Evolutionary conservation across 371 early-diverging fungal species (phyloP).

Genomic region (Catenaria anguillulae): DNA sequence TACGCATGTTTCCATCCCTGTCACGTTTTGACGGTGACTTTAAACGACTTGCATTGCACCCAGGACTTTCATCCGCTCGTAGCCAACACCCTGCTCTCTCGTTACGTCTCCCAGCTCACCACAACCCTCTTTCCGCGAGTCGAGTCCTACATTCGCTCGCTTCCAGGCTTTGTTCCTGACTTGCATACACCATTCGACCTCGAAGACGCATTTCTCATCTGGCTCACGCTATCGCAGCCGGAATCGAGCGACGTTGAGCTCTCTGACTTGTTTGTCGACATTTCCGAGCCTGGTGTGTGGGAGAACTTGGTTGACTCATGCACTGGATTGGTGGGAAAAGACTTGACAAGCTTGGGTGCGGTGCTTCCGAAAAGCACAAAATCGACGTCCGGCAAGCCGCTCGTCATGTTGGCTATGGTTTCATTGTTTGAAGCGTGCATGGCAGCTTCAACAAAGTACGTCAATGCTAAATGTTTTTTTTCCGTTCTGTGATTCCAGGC

Average conservation of each 20-base stretch:
- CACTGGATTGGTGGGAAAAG: too few relatives aligned
- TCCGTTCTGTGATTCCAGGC: too few relatives aligned
- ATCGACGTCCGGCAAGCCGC: too few relatives aligned
- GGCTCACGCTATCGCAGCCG: neutral
- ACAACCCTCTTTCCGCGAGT: neutral
- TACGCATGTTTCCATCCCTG: too few relatives aligned
- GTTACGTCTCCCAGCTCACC: neutral
- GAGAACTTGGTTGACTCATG: neutral
- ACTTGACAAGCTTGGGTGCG: too few relatives aligned
- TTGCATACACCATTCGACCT: conserved; percentile 2
- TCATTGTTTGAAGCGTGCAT: too few relatives aligned
- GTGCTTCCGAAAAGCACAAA: too few relatives aligned
- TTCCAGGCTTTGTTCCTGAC: neutral
- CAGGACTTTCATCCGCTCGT: neutral
- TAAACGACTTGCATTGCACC: too few relatives aligned
- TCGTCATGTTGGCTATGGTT: too few relatives aligned
- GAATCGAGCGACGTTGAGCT: neutral
- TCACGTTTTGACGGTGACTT: too few relatives aligned
- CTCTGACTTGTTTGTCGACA: conserved; percentile 4
- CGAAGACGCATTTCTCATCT: neutral
- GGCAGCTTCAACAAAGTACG: too few relatives aligned
- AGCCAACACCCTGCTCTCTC: neutral
- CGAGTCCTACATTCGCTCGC: neutral
- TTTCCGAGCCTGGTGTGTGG: neutral
- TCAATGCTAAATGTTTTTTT: too few relatives aligned